Evolutionary conservation across 257 asterid species (phyloP), one percentile per base, ranked within the genome.

Genomic region (Plantago major): DNA sequence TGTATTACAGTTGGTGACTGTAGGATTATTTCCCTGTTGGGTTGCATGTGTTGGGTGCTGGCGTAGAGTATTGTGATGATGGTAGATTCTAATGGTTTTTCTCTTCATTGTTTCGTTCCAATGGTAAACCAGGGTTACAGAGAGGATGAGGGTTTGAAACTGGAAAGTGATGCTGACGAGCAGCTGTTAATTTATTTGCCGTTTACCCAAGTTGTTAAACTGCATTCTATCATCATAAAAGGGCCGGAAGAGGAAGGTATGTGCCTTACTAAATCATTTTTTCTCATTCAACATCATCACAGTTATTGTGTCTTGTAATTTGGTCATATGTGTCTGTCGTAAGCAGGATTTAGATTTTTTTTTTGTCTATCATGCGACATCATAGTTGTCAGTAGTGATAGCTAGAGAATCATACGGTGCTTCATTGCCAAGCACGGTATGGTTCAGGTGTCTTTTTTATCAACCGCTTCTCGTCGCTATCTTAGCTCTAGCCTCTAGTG

Each of bases 121-220:
- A 49, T 30, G 44, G 45, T 67, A 43, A 65, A 62, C 57, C 80
- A 89, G 99, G 99, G 89, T n/a, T 93, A 89, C 77, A 80, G 99
- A 81, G 99, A 92, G 60, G 99, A 89, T 15, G 97, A 89, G 43
- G 89, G 90, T 58, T 72, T 93, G 88, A 67, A 78, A 68, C 79
- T 93, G 74, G 96, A 82, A 75, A 93, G 99, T 70, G 97, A 93
- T 71, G 99, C 97, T 11, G 99, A 93, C 49, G 99, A 89, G 75
- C 99, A 93, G 68, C 82, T 93, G 46, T 72, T 93, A 75, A 85
- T 93, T 16, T 87, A 85, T 72, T 73, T 93, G 67, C 99, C 99
- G 53, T 93, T 93, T 63, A 81, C 56, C 57, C 95, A 85, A 87
- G 97, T 93, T 64, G 64, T 93, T 71, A 93, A 89, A 67, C 74